Percentiles rank a stretch among this genome's conserved stretches.
phyloP scores from a whole-genome alignment of 805 yeast species.

The Teunomyces stri region DNA sequence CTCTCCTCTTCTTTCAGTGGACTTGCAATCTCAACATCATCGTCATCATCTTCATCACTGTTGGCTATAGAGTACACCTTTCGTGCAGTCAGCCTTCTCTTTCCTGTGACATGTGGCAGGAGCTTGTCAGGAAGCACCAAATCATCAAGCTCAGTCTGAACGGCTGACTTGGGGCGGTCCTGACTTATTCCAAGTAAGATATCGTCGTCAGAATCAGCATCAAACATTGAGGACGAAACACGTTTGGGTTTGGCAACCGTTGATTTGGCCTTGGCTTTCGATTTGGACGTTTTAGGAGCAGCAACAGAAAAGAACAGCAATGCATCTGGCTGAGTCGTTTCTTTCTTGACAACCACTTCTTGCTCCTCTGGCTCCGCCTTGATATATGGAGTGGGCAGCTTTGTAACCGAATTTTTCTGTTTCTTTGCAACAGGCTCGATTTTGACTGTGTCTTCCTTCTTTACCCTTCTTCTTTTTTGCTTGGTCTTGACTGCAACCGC shows the following conservation, averaged over 20 bases:
- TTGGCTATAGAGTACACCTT: slow-evolving; percentile 10
- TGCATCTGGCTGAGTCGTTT: slow-evolving; percentile 11
- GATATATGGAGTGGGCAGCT: not conserved
- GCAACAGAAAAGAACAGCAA: slow-evolving; percentile 16
- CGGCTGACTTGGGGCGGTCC: not conserved
- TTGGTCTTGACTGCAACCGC: slow-evolving; percentile 43
- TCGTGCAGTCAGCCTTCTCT: slow-evolving; percentile 9
- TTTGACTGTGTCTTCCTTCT: slow-evolving; percentile 9
- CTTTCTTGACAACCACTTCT: slow-evolving; percentile 6
- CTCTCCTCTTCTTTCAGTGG: slow-evolving; percentile 8
- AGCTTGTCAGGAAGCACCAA: slow-evolving; percentile 9
- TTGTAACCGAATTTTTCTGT: not conserved
- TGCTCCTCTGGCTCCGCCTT: not conserved
- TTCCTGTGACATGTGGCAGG: slow-evolving; percentile 2
- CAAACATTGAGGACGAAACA: slow-evolving; percentile 16
- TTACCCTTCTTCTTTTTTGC: slow-evolving; percentile 18
- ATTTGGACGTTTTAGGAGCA: slow-evolving; percentile 6
- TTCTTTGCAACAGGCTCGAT: slow-evolving; percentile 8
- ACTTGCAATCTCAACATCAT: slow-evolving; percentile 6
- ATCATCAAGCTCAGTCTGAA: slow-evolving; percentile 26
- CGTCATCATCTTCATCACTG: slow-evolving; percentile 15
- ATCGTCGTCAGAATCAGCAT: slow-evolving; percentile 38
- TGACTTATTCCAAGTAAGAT: slow-evolving; percentile 12
- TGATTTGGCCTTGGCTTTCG: not conserved
- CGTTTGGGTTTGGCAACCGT: not conserved